phyloP scores from a whole-genome alignment of 371 early-diverging fungal species.

The Cladochytrium tenue region DNA sequence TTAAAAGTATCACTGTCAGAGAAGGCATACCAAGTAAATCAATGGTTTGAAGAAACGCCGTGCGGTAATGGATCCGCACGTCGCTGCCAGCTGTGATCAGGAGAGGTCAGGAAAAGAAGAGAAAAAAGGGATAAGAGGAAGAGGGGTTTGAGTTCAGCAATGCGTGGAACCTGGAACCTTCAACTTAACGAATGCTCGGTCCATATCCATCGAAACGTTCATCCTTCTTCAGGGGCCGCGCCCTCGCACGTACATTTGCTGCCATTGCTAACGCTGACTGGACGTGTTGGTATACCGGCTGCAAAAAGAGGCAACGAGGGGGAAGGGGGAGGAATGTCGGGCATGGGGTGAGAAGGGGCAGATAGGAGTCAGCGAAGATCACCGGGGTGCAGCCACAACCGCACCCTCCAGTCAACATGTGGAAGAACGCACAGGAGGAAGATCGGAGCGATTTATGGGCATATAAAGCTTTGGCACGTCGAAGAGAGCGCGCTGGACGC shows the following conservation, averaged over 20 bases:
- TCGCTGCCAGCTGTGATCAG: slow-evolving; percentile 2
- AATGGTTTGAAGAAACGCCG: slow-evolving; percentile 65
- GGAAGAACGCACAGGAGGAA: slow-evolving; percentile 56
- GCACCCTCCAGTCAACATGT: neutral
- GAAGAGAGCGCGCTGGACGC: slow-evolving; percentile 56
- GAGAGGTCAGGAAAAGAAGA: neutral
- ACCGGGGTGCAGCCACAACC: neutral
- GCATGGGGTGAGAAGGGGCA: neutral
- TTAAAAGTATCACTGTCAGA: neutral
- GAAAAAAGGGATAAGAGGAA: neutral
- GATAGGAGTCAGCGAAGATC: neutral
- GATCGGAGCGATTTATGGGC: slow-evolving; percentile 65
- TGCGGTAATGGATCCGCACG: slow-evolving; percentile 63
- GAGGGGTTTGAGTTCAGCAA: neutral
- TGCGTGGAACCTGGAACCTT: neutral
- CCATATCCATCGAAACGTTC: slow-evolving; percentile 65
- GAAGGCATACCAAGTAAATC: slow-evolving; percentile 57
- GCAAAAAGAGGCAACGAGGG: neutral
- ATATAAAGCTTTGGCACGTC: slow-evolving; percentile 73
- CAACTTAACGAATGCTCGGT: neutral
- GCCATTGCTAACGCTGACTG: slow-evolving; percentile 57
- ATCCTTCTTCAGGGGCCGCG: slow-evolving; percentile 61
- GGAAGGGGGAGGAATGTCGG: neutral
- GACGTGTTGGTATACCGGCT: slow-evolving; percentile 63
- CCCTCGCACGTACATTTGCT: slow-evolving; percentile 48